A percentile compares a stretch with the other conserved stretches of the same genome.
These are phyloP conservation scores for Neonectria hederae DNA, from an alignment of 2,329 filamentous ascomycete species.

Conservation along the genomic window DNA sequence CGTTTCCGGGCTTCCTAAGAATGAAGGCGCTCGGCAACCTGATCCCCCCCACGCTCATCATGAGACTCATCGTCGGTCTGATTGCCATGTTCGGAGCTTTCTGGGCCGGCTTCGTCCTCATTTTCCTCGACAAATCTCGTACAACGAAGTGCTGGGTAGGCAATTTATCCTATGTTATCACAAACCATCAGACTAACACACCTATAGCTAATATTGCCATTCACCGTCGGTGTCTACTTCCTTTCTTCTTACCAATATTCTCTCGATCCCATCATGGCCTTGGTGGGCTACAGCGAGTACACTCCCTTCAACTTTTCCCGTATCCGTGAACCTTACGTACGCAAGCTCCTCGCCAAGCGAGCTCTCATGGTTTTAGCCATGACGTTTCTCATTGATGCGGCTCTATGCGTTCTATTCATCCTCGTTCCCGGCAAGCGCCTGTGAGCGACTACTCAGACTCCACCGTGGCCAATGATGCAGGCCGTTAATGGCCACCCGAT, in stretches of 20 bases:
- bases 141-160: slow-evolving; percentile 85
- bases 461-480: slow-evolving; percentile 37
- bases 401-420: slow-evolving; percentile 89
- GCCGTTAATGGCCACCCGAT: slow-evolving; percentile 34
- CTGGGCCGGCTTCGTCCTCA: slow-evolving; percentile 93
- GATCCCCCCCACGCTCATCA: slow-evolving; percentile 87
- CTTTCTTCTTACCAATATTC: slow-evolving; percentile 94
- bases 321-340: slow-evolving; percentile 90
- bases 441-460: slow-evolving; percentile 49
- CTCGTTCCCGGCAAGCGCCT: slow-evolving; percentile 90
- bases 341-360: slow-evolving; percentile 83
- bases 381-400: slow-evolving; percentile 79
- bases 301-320: slow-evolving; percentile 91
- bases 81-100: slow-evolving; percentile 87
- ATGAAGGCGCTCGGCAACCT: slow-evolving; percentile 96
- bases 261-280: slow-evolving; percentile 88
- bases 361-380: slow-evolving; percentile 82
- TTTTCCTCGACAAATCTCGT: slow-evolving; percentile 84
- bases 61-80: slow-evolving; percentile 85
- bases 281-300: slow-evolving; percentile 94
- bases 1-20: slow-evolving; percentile 95
- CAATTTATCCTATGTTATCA: slow-evolving; percentile 26
- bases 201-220: slow-evolving; percentile 77
- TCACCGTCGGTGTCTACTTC: slow-evolving; percentile 89
- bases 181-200: slow-evolving; percentile 20